phyloP scores from a whole-genome alignment of 2,329 filamentous ascomycete species.

The Botrytis fabae region DNA sequence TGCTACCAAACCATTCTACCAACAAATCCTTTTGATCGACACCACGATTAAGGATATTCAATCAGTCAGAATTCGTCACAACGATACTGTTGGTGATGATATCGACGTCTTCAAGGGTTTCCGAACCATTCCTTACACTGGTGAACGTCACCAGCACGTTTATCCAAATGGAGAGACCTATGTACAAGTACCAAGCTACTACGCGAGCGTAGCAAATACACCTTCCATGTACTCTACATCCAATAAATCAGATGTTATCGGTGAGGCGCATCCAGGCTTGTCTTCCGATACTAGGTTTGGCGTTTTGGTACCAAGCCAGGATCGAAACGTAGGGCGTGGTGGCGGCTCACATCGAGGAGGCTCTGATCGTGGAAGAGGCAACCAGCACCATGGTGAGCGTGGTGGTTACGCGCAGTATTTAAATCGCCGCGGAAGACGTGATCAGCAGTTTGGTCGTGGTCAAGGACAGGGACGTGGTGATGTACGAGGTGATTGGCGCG shows the following conservation, averaged over 20 bases:
- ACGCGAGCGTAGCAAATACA: slow-evolving; percentile 12
- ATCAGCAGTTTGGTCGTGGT: slow-evolving; percentile 1
- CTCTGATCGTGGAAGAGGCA: not conserved
- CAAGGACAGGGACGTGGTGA: slow-evolving; percentile 2
- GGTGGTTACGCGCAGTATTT: not conserved
- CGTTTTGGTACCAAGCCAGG: not conserved
- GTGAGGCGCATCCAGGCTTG: slow-evolving; percentile 17
- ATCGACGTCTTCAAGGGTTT: slow-evolving; percentile 16
- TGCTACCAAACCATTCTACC: slow-evolving; percentile 25
- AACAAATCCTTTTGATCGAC: slow-evolving; percentile 32
- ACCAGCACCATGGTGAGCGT: not conserved
- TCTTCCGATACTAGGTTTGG: slow-evolving; percentile 20
- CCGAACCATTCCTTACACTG: slow-evolving; percentile 15
- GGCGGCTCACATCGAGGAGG: not conserved
- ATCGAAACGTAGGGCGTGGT: not conserved
- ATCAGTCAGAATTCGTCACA: slow-evolving; percentile 23
- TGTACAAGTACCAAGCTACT: slow-evolving; percentile 7
- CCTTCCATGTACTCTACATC: slow-evolving; percentile 8
- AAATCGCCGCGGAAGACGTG: slow-evolving; percentile 9
- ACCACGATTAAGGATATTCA: slow-evolving; percentile 30
- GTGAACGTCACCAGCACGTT: not conserved
- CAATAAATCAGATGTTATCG: slow-evolving; percentile 7
- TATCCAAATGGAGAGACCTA: slow-evolving; percentile 10
- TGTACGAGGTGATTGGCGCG: not conserved
- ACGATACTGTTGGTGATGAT: slow-evolving; percentile 18